Evolutionary conservation across 1,284 basidiomycete genomes (phyloP).

Genomic region (Cutaneotrichosporon cyanovorans): DNA sequence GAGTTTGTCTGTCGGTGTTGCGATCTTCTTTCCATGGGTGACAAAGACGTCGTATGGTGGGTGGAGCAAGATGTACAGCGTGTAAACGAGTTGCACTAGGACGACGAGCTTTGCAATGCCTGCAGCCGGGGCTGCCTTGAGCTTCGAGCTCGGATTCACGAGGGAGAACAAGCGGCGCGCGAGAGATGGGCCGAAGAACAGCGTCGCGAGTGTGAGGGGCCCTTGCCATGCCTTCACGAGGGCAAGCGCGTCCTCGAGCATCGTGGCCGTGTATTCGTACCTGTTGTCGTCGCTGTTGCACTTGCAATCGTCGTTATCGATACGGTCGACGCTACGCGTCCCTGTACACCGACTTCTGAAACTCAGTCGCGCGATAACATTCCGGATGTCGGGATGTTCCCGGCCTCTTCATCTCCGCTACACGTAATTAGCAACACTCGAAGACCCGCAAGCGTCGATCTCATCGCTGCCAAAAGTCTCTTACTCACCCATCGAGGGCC

Average conservation of each 20-base stretch:
- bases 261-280: too few relatives aligned
- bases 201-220: neutral
- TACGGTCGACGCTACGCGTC: too few relatives aligned
- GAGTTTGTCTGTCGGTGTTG: constrained; percentile 17
- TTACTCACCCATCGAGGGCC: too few relatives aligned
- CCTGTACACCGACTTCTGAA: too few relatives aligned
- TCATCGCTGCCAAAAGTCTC: too few relatives aligned
- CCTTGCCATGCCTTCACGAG: neutral
- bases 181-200: neutral
- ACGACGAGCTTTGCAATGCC: neutral
- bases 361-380: too few relatives aligned
- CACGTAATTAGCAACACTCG: too few relatives aligned
- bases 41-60: constrained; percentile 34
- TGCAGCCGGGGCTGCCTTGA: neutral
- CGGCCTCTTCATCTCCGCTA: too few relatives aligned
- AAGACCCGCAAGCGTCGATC: too few relatives aligned
- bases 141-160: neutral
- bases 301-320: too few relatives aligned
- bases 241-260: neutral
- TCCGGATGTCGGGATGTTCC: too few relatives aligned
- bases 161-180: neutral
- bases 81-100: neutral
- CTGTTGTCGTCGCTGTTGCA: too few relatives aligned
- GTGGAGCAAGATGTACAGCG: neutral
- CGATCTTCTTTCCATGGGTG: constrained; percentile 18